A percentile compares a stretch with the other conserved stretches of the same genome.
Conservation (phyloP, 345 rosid genomes). For the Syzygium grande region DNA sequence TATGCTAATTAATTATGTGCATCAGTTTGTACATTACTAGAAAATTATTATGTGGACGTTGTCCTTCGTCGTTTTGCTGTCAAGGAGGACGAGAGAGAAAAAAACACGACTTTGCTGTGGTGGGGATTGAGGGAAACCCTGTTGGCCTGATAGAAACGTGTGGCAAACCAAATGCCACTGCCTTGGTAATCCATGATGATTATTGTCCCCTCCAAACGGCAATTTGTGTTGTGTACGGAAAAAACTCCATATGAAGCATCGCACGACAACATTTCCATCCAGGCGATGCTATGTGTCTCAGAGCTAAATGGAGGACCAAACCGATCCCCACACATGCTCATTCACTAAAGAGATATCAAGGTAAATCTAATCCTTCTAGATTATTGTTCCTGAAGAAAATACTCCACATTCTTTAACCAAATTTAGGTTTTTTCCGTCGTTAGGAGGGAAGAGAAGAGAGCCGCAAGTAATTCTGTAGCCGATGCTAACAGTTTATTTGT, state of each 20-base stretch:
- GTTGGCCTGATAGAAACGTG: neutral
- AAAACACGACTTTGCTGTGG: neutral
- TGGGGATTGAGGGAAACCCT: neutral
- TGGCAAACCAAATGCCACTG: neutral
- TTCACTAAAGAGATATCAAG: neutral
- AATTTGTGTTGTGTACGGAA: neutral
- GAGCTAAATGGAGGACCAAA: neutral
- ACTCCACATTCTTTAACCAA: too few relatives aligned
- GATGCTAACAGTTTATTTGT: neutral
- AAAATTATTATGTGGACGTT: neutral
- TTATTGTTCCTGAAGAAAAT: neutral
- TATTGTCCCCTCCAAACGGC: neutral
- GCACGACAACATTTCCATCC: neutral
- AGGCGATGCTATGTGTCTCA: neutral
- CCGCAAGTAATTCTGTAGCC: neutral
- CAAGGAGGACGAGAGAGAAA: neutral
- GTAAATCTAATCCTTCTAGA: neutral
- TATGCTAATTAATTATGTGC: neutral
- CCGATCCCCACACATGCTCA: neutral
- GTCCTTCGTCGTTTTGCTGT: neutral
- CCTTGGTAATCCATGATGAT: neutral
- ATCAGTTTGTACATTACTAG: neutral
- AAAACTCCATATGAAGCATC: neutral
- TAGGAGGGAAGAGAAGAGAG: neutral
- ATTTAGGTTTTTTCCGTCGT: neutral